A percentile compares a stretch with the other conserved stretches of the same genome.
Conservation (phyloP, 1,284 basidiomycete species). For the Pseudozyma hubeiensis region DNA sequence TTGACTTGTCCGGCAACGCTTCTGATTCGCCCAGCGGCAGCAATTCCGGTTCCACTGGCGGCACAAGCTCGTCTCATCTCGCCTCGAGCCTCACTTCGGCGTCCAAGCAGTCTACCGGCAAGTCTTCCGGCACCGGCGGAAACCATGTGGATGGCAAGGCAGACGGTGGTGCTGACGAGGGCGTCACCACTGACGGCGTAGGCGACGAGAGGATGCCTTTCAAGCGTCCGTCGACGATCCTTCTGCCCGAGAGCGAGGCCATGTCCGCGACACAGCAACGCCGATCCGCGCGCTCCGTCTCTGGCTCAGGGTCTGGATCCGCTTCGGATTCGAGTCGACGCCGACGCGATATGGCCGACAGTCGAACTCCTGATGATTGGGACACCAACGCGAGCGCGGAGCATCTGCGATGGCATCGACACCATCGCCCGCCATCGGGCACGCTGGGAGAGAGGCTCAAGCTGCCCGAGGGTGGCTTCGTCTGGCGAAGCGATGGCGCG, state of each 20-base stretch:
- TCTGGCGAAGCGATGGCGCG: conserved; percentile 52
- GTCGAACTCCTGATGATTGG: conserved; percentile 39
- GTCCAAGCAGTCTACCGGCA: conserved; percentile 38
- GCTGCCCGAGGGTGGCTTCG: conserved; percentile 55
- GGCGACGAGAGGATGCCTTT: conserved; percentile 21
- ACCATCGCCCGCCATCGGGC: conserved; percentile 48
- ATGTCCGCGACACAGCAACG: conserved; percentile 6
- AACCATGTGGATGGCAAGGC: conserved; percentile 27
- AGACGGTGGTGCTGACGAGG: conserved; percentile 17
- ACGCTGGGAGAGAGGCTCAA: conserved; percentile 37
- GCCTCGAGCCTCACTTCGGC: conserved; percentile 42
- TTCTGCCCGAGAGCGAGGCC: conserved; percentile 12
- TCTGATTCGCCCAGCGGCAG: conserved; percentile 43
- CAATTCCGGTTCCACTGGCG: conserved; percentile 38
- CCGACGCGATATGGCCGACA: conserved; percentile 12
- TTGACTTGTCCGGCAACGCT: conserved; percentile 30
- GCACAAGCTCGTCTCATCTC: conserved; percentile 33
- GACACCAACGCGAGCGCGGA: conserved; percentile 37
- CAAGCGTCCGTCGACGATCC: conserved; percentile 23
- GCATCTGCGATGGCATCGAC: conserved; percentile 53
- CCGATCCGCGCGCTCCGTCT: conserved; percentile 14
- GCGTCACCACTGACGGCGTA: conserved; percentile 24
- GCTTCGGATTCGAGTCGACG: conserved; percentile 23
- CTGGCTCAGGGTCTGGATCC: conserved; percentile 24
- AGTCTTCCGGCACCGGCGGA: conserved; percentile 28